Conservation (phyloP, 768 basidiomycete species). For the Fistulinella prunicolor region DNA sequence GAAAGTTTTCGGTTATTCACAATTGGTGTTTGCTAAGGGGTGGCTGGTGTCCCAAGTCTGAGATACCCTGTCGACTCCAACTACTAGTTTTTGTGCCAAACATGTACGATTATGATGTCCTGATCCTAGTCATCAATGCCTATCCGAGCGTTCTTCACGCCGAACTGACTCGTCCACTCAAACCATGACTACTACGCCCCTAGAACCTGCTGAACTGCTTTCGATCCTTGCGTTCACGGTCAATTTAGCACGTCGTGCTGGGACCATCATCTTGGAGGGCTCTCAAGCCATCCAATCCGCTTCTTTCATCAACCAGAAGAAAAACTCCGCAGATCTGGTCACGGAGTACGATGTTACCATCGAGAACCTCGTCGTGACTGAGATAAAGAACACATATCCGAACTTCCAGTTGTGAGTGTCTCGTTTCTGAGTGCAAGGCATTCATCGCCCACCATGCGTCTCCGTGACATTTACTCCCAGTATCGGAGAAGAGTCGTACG, state of each 20-base stretch:
- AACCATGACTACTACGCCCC: too few species aligned
- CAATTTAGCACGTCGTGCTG: slow-evolving; percentile 66
- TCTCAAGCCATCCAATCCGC: slow-evolving; percentile 66
- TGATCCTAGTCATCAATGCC: too few species aligned
- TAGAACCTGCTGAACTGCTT: slow-evolving; percentile 46
- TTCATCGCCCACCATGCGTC: background rate
- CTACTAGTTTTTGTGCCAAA: too few species aligned
- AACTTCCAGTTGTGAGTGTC: slow-evolving; percentile 73
- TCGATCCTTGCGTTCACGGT: slow-evolving; percentile 65
- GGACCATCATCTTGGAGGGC: slow-evolving; percentile 70
- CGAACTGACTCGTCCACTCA: too few species aligned
- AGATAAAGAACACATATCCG: slow-evolving; percentile 65
- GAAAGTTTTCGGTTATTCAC: too few species aligned
- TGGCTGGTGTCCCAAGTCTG: too few species aligned
- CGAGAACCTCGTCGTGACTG: slow-evolving; percentile 75
- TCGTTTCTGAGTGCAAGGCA: background rate
- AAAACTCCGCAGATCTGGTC: slow-evolving; percentile 91
- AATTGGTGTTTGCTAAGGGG: too few species aligned
- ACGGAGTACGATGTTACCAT: slow-evolving; percentile 92
- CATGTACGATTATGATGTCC: too few species aligned
- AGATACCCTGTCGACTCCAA: too few species aligned
- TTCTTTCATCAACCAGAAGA: slow-evolving; percentile 71
- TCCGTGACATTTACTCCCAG: too few species aligned
- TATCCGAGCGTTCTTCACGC: too few species aligned
- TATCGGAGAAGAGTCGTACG: slow-evolving; percentile 92